Percentiles rank a stretch among this genome's conserved stretches.
These are phyloP conservation scores for Chrysosporium keratinophilum DNA, from an alignment of 2,329 filamentous ascomycete genomes.

Conservation along the genomic window DNA sequence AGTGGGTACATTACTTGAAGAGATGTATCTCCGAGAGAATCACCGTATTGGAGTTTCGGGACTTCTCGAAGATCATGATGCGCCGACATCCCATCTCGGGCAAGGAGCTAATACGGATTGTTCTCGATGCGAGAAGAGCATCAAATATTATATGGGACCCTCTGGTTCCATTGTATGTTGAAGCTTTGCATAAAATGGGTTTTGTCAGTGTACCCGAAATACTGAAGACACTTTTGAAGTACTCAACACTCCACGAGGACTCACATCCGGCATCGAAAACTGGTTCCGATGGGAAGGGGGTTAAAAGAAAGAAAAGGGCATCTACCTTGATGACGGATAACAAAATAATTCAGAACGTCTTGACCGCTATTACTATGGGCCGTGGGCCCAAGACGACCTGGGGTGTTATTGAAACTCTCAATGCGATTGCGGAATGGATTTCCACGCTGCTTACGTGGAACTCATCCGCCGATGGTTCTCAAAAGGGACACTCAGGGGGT, in stretches of 20 bases:
- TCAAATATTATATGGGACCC: slow-evolving; percentile 33
- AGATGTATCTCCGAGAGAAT: slow-evolving; percentile 15
- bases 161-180: slow-evolving; percentile 34
- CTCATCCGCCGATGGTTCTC: slow-evolving; percentile 20
- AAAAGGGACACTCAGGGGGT: slow-evolving; percentile 19
- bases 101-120: slow-evolving; percentile 26
- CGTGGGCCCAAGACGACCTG: slow-evolving; percentile 22
- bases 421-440: slow-evolving; percentile 32
- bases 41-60: slow-evolving; percentile 27
- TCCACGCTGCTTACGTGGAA: slow-evolving; percentile 29
- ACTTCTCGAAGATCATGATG: slow-evolving; percentile 28
- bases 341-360: slow-evolving; percentile 33
- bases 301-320: slow-evolving; percentile 11
- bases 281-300: slow-evolving; percentile 6
- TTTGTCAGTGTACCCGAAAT: slow-evolving; percentile 28
- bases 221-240: slow-evolving; percentile 25
- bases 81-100: slow-evolving; percentile 26
- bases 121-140: slow-evolving; percentile 27
- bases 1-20: slow-evolving; percentile 15
- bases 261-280: background rate
- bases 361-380: slow-evolving; percentile 31
- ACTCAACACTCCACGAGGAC: slow-evolving; percentile 27
- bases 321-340: slow-evolving; percentile 35
- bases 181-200: slow-evolving; percentile 28
- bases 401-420: slow-evolving; percentile 28